phyloP scores from a whole-genome alignment of 2,329 filamentous ascomycete species.

The Verticillium nubilum region DNA sequence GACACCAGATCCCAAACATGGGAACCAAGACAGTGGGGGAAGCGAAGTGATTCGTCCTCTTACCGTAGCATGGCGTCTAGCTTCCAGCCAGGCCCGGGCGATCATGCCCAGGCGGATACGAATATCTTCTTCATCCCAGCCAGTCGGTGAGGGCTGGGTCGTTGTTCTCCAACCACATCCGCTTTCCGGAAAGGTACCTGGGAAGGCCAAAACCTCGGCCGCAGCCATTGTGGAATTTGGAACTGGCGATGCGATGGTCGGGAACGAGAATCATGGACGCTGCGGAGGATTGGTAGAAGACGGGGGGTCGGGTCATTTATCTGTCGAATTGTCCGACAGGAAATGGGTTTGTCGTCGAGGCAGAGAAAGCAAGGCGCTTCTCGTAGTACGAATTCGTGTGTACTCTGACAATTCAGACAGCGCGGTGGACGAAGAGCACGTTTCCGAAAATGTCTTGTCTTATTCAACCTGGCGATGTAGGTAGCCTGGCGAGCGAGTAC shows the following conservation, averaged over 20 bases:
- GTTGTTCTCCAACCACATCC: conserved; percentile 29
- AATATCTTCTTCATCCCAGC: conserved; percentile 25
- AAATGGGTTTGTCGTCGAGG: background rate
- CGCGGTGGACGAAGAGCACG: background rate
- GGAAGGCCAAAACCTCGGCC: conserved; percentile 39
- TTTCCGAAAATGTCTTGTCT: background rate
- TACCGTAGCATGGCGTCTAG: background rate
- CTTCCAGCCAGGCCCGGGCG: conserved; percentile 25
- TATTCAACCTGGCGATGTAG: background rate
- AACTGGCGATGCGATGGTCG: conserved; percentile 34
- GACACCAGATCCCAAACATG: conserved; percentile 3
- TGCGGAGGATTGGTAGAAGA: conserved; percentile 16
- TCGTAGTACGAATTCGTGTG: background rate
- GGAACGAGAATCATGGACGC: conserved; percentile 49
- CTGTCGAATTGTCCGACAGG: background rate
- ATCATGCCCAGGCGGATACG: conserved; percentile 19
- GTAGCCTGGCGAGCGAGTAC: background rate
- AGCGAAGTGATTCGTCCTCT: background rate
- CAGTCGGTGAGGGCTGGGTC: conserved; percentile 26
- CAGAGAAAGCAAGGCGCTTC: background rate
- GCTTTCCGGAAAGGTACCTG: conserved; percentile 35
- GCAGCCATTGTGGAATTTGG: conserved; percentile 49
- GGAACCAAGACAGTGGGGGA: background rate
- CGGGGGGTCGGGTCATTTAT: background rate
- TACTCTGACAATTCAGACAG: background rate